These are phyloP conservation scores for Clathrospora elynae DNA, from an alignment of 2,329 filamentous ascomycete genomes.

Conservation along the genomic window DNA sequence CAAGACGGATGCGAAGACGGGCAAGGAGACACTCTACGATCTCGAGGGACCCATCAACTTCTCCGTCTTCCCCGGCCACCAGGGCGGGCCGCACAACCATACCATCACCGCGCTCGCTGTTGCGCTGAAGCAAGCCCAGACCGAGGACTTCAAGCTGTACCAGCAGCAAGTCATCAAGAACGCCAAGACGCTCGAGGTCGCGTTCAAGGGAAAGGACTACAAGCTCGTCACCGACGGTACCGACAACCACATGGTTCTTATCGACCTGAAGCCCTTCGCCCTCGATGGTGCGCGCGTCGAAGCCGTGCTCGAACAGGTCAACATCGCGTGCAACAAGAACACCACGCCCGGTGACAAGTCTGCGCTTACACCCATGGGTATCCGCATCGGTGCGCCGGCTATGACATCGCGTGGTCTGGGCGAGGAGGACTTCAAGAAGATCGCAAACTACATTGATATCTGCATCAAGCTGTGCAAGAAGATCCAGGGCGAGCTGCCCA, in stretches of 20 bases:
- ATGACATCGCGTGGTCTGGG: conserved; percentile 97
- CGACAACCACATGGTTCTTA: conserved; percentile 93
- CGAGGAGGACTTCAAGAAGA: conserved; percentile 79
- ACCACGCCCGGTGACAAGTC: conserved; percentile 95
- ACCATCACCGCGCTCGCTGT: conserved; percentile 96
- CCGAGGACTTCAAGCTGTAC: conserved; percentile 88
- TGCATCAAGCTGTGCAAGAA: conserved; percentile 89
- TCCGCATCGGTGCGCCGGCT: conserved; percentile 92
- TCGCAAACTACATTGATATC: conserved; percentile 86
- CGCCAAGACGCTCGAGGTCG: conserved; percentile 84
- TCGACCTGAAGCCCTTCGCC: conserved; percentile 85
- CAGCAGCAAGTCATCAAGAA: conserved; percentile 90
- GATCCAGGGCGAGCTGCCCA: conserved; percentile 81
- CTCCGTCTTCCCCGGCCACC: conserved; percentile 97
- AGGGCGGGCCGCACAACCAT: conserved; percentile 98
- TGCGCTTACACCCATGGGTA: conserved; percentile 87
- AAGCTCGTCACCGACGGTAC: conserved; percentile 91
- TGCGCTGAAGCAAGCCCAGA: conserved; percentile 90
- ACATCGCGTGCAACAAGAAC: conserved; percentile 99
- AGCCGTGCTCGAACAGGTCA: conserved; percentile 86
- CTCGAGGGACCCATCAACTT: conserved; percentile 92
- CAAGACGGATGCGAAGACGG: conserved; percentile 80
- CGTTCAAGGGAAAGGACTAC: conserved; percentile 69
- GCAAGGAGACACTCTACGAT: conserved; percentile 84
- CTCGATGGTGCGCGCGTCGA: conserved; percentile 91